Base-by-base conservation (phyloP, 2,329 filamentous ascomycete species). In the Aspergillus neoniger region DNA sequence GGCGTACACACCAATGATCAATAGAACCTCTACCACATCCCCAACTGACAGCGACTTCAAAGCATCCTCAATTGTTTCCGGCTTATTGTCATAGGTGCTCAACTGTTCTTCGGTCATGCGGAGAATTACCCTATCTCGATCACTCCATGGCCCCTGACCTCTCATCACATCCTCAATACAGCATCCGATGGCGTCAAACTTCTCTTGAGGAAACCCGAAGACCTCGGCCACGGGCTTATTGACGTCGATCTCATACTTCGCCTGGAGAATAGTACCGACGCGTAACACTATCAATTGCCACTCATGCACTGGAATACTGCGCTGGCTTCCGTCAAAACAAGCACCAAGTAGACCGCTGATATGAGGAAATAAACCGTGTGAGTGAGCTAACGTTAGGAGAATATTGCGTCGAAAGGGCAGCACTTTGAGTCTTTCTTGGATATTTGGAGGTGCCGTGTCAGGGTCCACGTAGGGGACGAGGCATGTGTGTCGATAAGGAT, bases 271-370 rank as follows among this genome's bases (percentile, higher is more conserved):
- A 2, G 48, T 48, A 7, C 56, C 21, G 5, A 61, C 48, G 12
- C 62, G 59, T 3, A 63, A 51, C 4, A 63, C 62, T 23, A 63
- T 55, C n/a, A 63, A 19, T 17, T 63, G 62, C 59, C 59, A 63
- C 28, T 63, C 59, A 15, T 59, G 48, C 10, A 43, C 39, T 5
- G 59, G 57, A 12, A 63, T 47, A 5, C 28, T 56, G 6, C 62
- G 59, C 25, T 55, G 50, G 19, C 41, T 52, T 15, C 62, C 56
- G 17, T 63, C 55, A 52, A 61, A 62, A 49, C 50, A 61, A 19
- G 61, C 58, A 9, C 44, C 59, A 15, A 58, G 43, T 21, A 61
- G 19, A 25, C 51, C 38, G 10, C 58, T 49, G 9, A 63, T n/a
- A 30, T 53, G 58, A 3, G 61, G 61, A 17, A 51, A 57, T 5